These are phyloP conservation scores for Ustilago tritici DNA, from an alignment of 1,284 basidiomycete species.

Conservation along the genomic window DNA sequence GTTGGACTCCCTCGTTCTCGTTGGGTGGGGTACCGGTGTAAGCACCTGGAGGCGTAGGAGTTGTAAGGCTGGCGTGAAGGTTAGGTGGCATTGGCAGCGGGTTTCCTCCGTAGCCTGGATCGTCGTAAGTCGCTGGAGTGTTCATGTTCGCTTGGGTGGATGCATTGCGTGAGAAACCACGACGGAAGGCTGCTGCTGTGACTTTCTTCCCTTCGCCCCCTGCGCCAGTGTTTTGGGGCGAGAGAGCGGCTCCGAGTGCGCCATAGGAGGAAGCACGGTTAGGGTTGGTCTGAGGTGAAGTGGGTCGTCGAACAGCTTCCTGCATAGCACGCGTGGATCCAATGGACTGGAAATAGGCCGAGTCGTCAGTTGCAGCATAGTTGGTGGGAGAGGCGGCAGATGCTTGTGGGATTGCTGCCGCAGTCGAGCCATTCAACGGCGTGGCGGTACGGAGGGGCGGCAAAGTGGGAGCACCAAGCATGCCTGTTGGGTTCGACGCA, in stretches of 20 bases:
- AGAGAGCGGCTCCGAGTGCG: slow-evolving; percentile 13
- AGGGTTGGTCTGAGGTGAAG: slow-evolving; percentile 27
- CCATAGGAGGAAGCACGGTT: slow-evolving; percentile 38
- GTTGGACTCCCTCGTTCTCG: slow-evolving; percentile 29
- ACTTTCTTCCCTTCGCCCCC: slow-evolving; percentile 59
- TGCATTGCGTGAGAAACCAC: slow-evolving; percentile 56
- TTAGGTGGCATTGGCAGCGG: slow-evolving; percentile 28
- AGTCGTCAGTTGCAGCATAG: slow-evolving; percentile 39
- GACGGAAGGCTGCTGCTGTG: slow-evolving; percentile 62
- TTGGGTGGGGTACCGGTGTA: slow-evolving; percentile 22
- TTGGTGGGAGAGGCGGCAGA: slow-evolving; percentile 22
- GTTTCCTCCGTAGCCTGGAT: slow-evolving; percentile 3
- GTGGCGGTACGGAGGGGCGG: slow-evolving; percentile 51
- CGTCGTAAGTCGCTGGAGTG: slow-evolving; percentile 3
- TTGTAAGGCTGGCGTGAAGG: slow-evolving; percentile 16
- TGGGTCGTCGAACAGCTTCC: slow-evolving; percentile 54
- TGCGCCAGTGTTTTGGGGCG: slow-evolving; percentile 1
- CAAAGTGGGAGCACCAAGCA: slow-evolving; percentile 48
- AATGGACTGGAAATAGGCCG: slow-evolving; percentile 58
- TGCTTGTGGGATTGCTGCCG: slow-evolving; percentile 8
- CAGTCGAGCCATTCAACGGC: slow-evolving; percentile 33
- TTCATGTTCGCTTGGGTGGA: slow-evolving; percentile 40
- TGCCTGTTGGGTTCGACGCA: slow-evolving; percentile 12
- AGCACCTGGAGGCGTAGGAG: slow-evolving; percentile 29
- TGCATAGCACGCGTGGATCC: slow-evolving; percentile 60